Evolutionary conservation across 345 rosid species (phyloP).

Genomic region (Turnera subulata): DNA sequence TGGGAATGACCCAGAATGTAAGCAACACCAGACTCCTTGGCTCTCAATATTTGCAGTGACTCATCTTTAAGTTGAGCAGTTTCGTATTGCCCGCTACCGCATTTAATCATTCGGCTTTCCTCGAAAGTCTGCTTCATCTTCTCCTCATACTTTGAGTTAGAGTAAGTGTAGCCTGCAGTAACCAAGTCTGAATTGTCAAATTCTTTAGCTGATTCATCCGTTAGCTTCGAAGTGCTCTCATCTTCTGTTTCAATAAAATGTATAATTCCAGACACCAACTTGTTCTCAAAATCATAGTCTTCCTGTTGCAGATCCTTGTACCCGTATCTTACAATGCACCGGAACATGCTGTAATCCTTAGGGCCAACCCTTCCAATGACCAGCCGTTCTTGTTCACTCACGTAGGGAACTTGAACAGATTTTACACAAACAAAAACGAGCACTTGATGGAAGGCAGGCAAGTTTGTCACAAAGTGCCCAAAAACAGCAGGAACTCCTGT

Average conservation of each 20-base stretch:
- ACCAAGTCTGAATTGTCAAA: conserved; percentile 6
- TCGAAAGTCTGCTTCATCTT: conserved; percentile 4
- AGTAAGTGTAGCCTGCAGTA: conserved; percentile 2
- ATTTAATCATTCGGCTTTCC: conserved; percentile 13
- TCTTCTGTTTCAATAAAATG: conserved; percentile 54
- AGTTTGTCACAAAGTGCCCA: conserved; percentile 19
- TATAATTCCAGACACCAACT: conserved; percentile 45
- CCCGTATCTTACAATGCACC: conserved; percentile 17
- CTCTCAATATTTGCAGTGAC: conserved; percentile 41
- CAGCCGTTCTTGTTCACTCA: conserved; percentile 6
- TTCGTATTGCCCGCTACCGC: conserved; percentile 1
- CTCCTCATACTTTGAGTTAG: conserved; percentile 8
- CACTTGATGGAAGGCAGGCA: conserved; percentile 22
- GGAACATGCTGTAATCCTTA: conserved; percentile 12
- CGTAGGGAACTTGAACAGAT: conserved; percentile 12
- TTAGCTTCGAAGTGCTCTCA: conserved; percentile 3
- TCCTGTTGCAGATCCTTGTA: conserved; percentile 46
- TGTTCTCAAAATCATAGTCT: conserved; percentile 61
- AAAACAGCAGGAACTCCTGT: conserved; percentile 21
- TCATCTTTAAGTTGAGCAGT: conserved; percentile 32
- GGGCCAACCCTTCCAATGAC: conserved; percentile 12
- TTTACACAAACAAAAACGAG: conserved; percentile 16
- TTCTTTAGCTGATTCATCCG: conserved; percentile 6
- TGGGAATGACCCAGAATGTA: conserved; percentile 65
- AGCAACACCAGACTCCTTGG: conserved; percentile 65